Base-by-base conservation (phyloP, 2,329 filamentous ascomycete species). In the Fusarium setosum region DNA sequence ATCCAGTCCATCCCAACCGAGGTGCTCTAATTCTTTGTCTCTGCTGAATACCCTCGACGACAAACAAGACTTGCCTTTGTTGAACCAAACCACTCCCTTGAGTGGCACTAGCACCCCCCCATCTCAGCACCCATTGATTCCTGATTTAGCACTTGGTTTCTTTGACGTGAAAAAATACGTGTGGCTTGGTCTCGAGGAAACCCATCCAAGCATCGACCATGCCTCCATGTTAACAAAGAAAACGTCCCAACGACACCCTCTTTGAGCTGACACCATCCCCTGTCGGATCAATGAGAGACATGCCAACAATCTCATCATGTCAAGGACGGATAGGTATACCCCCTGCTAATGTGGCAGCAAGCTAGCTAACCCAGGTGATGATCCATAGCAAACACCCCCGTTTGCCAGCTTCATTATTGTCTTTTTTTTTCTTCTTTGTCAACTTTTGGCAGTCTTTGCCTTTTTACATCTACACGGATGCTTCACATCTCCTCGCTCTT, bases 401-500 rank as follows among this genome's bases (percentile, higher is more conserved):
- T 9, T n/a, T 52, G 18, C 6, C 37, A n/a, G 6, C 24, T 42
- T 42, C 13, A 34, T 52, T 42, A 42, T 52, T 29, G 15, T 42
- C 40, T 29, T 29, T 29, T 29, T n/a, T 29, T 29, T 29, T 29
- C 23, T 48, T 53, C 64, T 67, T 67, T 67, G 56, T 57, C 42
- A 18, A 42, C 20, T 26, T 48, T 34, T 38, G 37, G n/a, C 32
- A 38, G 38, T 53, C 34, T 32, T 45, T 24, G 49, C 44, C 23
- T 52, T 65, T 53, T 61, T 67, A 47, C 67, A 67, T 67, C 64
- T 61, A 65, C 64, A 65, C 44, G 26, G 53, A 54, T 37, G 64
- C 55, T 61, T 64, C 63, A 56, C 59, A 54, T 51, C 47, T 24
- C 34, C 37, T 29, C 52, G 8, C 24, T 42, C 40, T 34, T 41